phyloP scores from a whole-genome alignment of 768 basidiomycete species.

The Suillus tomentosus region DNA sequence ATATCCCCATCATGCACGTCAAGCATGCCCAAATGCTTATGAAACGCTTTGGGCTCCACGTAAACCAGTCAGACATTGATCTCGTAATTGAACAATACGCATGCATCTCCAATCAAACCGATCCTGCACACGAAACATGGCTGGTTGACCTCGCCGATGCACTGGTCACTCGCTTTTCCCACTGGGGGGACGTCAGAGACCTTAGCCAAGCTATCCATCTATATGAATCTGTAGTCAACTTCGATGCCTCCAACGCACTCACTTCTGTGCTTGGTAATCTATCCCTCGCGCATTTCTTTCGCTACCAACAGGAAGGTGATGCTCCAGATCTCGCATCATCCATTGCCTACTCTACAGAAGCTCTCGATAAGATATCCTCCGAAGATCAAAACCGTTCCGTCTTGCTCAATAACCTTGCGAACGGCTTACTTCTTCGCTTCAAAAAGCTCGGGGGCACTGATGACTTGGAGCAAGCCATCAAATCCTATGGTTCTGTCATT shows the following conservation, averaged over 20 bases:
- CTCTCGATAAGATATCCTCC: slow-evolving; percentile 15
- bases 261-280: neutral
- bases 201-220: slow-evolving; percentile 24
- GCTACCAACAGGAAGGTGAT: slow-evolving; percentile 28
- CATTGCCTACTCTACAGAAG: slow-evolving; percentile 30
- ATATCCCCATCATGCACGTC: slow-evolving; percentile 8
- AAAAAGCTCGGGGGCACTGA: slow-evolving; percentile 11
- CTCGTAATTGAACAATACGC: neutral
- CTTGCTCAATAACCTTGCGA: slow-evolving; percentile 1
- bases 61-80: neutral
- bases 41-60: slow-evolving; percentile 9
- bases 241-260: slow-evolving; percentile 9
- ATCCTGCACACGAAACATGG: slow-evolving; percentile 8
- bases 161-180: slow-evolving; percentile 18
- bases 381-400: slow-evolving; percentile 18
- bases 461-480: slow-evolving; percentile 19
- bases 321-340: slow-evolving; percentile 30
- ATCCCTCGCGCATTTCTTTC: slow-evolving; percentile 13
- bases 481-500: slow-evolving; percentile 18
- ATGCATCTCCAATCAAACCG: slow-evolving; percentile 20
- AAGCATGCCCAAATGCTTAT: neutral
- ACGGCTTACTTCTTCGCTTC: slow-evolving; percentile 12
- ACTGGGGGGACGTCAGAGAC: slow-evolving; percentile 14
- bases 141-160: slow-evolving; percentile 19
- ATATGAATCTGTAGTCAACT: slow-evolving; percentile 24